These are phyloP conservation scores for Claviceps sp. DNA, from an alignment of 2,329 filamentous ascomycete species.

Conservation along the genomic window DNA sequence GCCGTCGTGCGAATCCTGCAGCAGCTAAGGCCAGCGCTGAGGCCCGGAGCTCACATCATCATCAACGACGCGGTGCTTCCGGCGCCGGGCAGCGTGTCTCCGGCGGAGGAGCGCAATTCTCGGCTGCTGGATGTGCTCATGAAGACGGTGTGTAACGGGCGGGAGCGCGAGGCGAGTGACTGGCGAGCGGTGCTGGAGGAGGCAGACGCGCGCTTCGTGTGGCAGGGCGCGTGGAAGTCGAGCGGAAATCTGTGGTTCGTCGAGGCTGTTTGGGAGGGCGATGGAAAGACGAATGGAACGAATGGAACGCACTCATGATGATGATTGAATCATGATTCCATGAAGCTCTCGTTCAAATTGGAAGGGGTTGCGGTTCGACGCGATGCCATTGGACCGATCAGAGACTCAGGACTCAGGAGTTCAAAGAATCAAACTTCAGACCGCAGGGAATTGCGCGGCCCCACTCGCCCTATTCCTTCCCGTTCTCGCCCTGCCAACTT, in stretches of 20 bases:
- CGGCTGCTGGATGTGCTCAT: slow-evolving; percentile 32
- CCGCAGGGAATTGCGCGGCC: no score
- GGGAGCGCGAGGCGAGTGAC: slow-evolving; percentile 30
- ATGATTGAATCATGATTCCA: no score
- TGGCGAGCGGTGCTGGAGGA: slow-evolving; percentile 27
- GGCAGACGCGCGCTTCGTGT: slow-evolving; percentile 24
- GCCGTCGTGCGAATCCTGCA: slow-evolving; percentile 29
- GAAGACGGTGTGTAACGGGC: slow-evolving; percentile 31
- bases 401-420: no score
- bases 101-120: slow-evolving; percentile 25
- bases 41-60: slow-evolving; percentile 30
- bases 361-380: no score
- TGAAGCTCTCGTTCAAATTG: no score
- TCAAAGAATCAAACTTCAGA: no score
- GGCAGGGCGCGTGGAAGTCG: slow-evolving; percentile 16
- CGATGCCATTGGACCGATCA: no score
- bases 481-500: no score
- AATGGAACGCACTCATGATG: no score
- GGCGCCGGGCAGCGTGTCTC: slow-evolving; percentile 16
- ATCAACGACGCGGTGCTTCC: slow-evolving; percentile 24
- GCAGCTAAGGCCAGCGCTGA: slow-evolving; percentile 34
- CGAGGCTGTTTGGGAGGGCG: slow-evolving; percentile 20
- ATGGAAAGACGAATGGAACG: neutral
- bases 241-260: slow-evolving; percentile 22
- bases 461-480: no score